Base-by-base conservation (phyloP, 176 grass and related monocot species). In the Raddia guianensis region DNA sequence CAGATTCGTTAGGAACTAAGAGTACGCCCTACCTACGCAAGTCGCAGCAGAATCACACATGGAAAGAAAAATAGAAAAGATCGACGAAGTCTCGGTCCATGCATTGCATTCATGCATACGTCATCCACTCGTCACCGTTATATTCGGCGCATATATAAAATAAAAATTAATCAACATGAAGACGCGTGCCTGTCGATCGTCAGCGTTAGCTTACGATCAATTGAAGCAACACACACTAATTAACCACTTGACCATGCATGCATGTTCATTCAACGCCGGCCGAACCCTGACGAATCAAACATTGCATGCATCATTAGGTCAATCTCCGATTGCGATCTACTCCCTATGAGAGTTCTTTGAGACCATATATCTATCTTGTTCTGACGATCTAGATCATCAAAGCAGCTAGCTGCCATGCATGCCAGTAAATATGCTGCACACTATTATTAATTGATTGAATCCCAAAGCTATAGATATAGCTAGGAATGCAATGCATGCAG, bases 201-300 rank as follows among this genome's bases (percentile, higher is more conserved):
- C 65, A 32, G 37, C 50, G 51, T 8, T 63, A 63, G 66, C 19
- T 71, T 84, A 8, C 74, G 63, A 49, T 54, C 27, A 60, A 55
- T 33, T 46, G 74, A 85, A 78, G 83, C 73, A 77, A 84, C 64
- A 60, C 3, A 18, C 37, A 11, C 19, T 71, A 19, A 3, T 50
- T 40, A 40, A 40, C 37, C 37, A 32, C 5, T 0, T 5, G 40
- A 35, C 16, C 6, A 6, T 27, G 27, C 27, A 27, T 0, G 27
- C 27, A 49, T 8, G 40, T 80, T 88, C 63, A 80, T 80, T 88
- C 63, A 80, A 84, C 62, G 86, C 81, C 80, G 9, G 57, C 20
- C 75, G 57, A 85, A 85, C 71, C 81, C 56, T 61, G 74, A 69
- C 55, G 78, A 63, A 79, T 63, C 67, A 56, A 47, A 78, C 13